A percentile compares a stretch with the other conserved stretches of the same genome.
Evolutionary conservation across 169 alveolate species (phyloP).

Genomic region (Eimeria brunetti): DNA sequence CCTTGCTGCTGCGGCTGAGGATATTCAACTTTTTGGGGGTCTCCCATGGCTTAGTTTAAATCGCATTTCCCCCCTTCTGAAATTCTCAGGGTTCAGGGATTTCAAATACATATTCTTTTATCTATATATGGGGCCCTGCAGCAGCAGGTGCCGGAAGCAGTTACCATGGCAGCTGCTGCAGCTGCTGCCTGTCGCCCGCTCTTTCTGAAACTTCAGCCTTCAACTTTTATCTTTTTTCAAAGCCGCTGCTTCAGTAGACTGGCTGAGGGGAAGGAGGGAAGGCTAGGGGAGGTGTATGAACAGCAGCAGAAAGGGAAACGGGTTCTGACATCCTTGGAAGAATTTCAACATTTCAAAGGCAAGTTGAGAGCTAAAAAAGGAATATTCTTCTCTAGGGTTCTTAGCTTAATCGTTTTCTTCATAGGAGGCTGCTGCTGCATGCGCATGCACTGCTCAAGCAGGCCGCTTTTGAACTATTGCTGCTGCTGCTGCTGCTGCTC

Average conservation of each 20-base stretch:
- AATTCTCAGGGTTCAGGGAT: background rate
- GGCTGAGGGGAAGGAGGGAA: background rate
- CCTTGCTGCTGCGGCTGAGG: background rate
- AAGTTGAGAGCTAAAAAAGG: background rate
- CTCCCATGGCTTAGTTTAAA: background rate
- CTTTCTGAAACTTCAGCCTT: background rate
- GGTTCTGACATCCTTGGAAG: constrained; percentile 26
- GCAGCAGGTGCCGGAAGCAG: background rate
- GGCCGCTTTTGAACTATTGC: background rate
- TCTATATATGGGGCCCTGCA: background rate
- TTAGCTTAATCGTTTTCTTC: no score
- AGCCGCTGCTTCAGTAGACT: background rate
- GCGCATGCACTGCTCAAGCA: background rate
- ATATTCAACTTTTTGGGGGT: background rate
- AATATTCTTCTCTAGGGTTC: background rate
- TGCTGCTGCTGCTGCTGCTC: no score
- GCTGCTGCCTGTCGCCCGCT: constrained; percentile 23
- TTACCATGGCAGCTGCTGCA: background rate
- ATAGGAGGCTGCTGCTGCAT: background rate
- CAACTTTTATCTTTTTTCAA: background rate
- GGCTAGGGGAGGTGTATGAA: no score
- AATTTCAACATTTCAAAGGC: constrained; percentile 22
- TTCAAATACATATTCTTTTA: no score
- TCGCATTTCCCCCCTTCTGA: background rate
- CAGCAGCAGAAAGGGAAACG: background rate